Conservation (phyloP, 2,329 filamentous ascomycete genomes). For the Epichloe gansuensis region DNA sequence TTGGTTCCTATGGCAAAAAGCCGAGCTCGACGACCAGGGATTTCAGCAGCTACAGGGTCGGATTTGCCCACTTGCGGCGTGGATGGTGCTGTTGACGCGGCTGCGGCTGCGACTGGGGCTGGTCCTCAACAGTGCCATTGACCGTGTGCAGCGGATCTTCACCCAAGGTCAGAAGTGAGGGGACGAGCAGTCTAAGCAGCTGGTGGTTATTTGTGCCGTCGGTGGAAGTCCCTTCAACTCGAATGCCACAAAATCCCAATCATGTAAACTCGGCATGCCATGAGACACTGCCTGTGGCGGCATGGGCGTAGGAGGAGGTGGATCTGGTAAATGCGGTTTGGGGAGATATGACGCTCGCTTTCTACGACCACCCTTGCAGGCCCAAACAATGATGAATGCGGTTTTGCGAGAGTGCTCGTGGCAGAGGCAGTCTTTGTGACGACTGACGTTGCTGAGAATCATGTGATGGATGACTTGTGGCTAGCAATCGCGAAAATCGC, state of each 20-base stretch:
- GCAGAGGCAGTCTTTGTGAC: neutral
- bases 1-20: conserved; percentile 73
- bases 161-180: conserved; percentile 55
- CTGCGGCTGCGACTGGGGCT: conserved; percentile 33
- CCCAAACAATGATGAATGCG: conserved; percentile 20
- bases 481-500: conserved; percentile 29
- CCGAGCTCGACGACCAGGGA: conserved; percentile 76
- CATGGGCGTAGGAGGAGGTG: conserved; percentile 13
- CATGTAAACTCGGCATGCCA: conserved; percentile 13
- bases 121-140: conserved; percentile 36
- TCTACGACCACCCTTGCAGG: conserved; percentile 2
- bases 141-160: conserved; percentile 57
- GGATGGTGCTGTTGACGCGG: conserved; percentile 11
- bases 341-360: conserved; percentile 6
- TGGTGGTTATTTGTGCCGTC: conserved; percentile 54
- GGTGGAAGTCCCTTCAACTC: conserved; percentile 45
- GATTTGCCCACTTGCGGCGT: conserved; percentile 13
- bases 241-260: conserved; percentile 19
- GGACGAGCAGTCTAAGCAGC: conserved; percentile 60
- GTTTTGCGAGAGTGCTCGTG: conserved; percentile 1
- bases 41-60: conserved; percentile 36
- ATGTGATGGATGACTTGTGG: conserved; percentile 8
- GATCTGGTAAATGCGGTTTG: conserved; percentile 10
- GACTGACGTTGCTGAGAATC: neutral
- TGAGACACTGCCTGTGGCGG: conserved; percentile 7